These are phyloP conservation scores for Xylariaceae sp. DNA, from an alignment of 2,329 filamentous ascomycete genomes.

Conservation along the genomic window DNA sequence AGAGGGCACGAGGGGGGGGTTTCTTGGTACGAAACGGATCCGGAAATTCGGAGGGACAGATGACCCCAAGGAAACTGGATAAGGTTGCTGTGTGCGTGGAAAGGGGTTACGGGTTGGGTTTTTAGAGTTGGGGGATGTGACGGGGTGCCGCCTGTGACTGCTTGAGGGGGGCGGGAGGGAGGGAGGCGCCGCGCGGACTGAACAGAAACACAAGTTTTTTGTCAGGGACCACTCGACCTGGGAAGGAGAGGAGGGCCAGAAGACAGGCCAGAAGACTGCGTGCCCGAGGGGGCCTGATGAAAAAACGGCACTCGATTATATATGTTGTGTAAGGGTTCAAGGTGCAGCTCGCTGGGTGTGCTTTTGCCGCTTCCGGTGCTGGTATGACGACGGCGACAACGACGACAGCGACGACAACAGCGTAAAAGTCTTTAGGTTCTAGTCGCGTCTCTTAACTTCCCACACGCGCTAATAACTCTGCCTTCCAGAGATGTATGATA, in stretches of 20 bases:
- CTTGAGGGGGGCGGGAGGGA: conserved; percentile 16
- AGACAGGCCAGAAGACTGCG: background rate
- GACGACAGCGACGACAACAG: conserved; percentile 25
- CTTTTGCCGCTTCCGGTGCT: background rate
- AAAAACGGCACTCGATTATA: conserved; percentile 1
- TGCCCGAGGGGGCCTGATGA: background rate
- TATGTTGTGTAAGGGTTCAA: background rate
- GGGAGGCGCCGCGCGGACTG: conserved; percentile 18
- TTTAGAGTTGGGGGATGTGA: conserved; percentile 17
- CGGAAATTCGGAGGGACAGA: background rate
- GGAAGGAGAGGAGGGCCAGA: conserved; percentile 16
- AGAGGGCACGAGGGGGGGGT: conserved; percentile 16
- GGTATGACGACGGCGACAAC: conserved; percentile 8
- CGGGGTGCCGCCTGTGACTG: conserved; percentile 10
- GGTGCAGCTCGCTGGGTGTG: background rate
- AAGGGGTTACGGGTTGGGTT: conserved; percentile 9
- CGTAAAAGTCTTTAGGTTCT: conserved; percentile 27
- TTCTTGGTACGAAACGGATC: conserved; percentile 20
- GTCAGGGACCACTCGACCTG: background rate
- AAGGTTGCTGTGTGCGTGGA: conserved; percentile 1
- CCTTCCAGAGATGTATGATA: conserved; percentile 22
- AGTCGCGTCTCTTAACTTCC: conserved; percentile 17
- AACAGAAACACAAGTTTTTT: conserved; percentile 12
- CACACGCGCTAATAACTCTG: conserved; percentile 18
- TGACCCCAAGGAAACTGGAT: background rate